phyloP scores from a whole-genome alignment of 2,329 filamentous ascomycete species.

The Aspergillus sp. region DNA sequence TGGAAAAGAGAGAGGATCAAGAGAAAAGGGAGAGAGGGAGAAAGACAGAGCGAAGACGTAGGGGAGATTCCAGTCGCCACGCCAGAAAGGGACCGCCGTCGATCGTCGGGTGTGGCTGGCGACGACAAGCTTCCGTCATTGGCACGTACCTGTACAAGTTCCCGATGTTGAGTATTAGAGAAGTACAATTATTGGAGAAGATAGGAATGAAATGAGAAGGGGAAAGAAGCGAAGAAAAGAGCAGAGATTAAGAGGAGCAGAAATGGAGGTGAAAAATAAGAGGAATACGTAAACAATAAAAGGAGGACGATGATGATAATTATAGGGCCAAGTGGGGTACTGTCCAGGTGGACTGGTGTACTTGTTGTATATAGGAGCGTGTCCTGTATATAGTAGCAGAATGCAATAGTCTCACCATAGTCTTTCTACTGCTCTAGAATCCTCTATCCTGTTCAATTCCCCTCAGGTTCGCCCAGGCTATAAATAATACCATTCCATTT shows the following conservation, averaged over 20 bases:
- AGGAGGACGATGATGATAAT: conserved; percentile 6
- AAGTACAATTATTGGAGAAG: background rate
- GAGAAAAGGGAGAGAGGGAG: conserved; percentile 10
- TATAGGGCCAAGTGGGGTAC: conserved; percentile 1
- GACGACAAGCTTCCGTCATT: conserved; percentile 27
- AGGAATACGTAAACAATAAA: conserved; percentile 1
- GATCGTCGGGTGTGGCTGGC: conserved; percentile 19
- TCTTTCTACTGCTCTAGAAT: too few relatives aligned
- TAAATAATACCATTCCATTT: too few relatives aligned
- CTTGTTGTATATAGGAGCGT: too few relatives aligned
- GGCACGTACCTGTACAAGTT: conserved; percentile 1
- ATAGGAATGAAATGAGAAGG: background rate
- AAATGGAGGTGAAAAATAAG: conserved; percentile 4
- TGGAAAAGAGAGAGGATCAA: conserved; percentile 11
- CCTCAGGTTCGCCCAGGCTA: too few relatives aligned
- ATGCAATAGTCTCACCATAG: too few relatives aligned
- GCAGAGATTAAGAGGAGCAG: too few relatives aligned
- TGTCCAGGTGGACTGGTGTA: too few relatives aligned
- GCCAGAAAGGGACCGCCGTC: conserved; percentile 12
- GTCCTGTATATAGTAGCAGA: too few relatives aligned
- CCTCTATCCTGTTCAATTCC: too few relatives aligned
- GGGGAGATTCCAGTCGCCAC: conserved; percentile 14
- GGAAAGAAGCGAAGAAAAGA: conserved; percentile 5
- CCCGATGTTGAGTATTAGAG: background rate
- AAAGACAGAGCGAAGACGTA: conserved; percentile 8